phyloP scores from a whole-genome alignment of 2,329 filamentous ascomycete genomes.

The Metarhizium humberi region DNA sequence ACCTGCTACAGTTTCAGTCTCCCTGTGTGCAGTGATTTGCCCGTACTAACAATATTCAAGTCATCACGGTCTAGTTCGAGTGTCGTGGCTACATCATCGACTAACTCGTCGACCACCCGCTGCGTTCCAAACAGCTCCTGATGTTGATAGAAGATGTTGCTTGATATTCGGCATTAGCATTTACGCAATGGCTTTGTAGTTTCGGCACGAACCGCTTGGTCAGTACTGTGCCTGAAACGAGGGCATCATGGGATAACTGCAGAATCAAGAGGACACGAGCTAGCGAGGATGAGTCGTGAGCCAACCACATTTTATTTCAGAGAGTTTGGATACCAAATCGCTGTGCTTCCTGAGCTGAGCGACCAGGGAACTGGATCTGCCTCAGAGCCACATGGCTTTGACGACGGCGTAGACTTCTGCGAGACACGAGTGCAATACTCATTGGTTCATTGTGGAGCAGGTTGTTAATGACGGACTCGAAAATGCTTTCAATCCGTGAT shows the following conservation, averaged over 20 bases:
- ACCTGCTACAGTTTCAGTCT: slow-evolving; percentile 34
- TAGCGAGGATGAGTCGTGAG: slow-evolving; percentile 16
- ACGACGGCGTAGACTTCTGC: slow-evolving; percentile 9
- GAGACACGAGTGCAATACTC: slow-evolving; percentile 16
- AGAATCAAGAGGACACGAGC: slow-evolving; percentile 50
- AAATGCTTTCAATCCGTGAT: slow-evolving; percentile 23
- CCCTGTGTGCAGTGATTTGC: background rate
- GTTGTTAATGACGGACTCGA: slow-evolving; percentile 20
- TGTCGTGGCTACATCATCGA: slow-evolving; percentile 67
- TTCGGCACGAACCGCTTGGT: slow-evolving; percentile 47
- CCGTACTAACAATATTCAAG: slow-evolving; percentile 56
- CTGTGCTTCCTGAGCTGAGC: slow-evolving; percentile 34
- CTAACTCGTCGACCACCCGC: slow-evolving; percentile 56
- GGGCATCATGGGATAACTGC: slow-evolving; percentile 48
- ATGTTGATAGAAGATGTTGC: slow-evolving; percentile 74
- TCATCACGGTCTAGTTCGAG: slow-evolving; percentile 53
- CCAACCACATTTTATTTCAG: background rate
- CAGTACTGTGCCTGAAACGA: slow-evolving; percentile 42
- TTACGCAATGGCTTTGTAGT: background rate
- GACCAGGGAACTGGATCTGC: slow-evolving; percentile 36
- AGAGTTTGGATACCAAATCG: slow-evolving; percentile 38
- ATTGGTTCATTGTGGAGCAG: slow-evolving; percentile 17
- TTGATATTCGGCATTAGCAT: slow-evolving; percentile 21
- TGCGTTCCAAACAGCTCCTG: slow-evolving; percentile 64
- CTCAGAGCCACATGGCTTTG: slow-evolving; percentile 1